Evolutionary conservation across 805 yeast genomes (phyloP).

Genomic region (Tetrapisispora arboricola): DNA sequence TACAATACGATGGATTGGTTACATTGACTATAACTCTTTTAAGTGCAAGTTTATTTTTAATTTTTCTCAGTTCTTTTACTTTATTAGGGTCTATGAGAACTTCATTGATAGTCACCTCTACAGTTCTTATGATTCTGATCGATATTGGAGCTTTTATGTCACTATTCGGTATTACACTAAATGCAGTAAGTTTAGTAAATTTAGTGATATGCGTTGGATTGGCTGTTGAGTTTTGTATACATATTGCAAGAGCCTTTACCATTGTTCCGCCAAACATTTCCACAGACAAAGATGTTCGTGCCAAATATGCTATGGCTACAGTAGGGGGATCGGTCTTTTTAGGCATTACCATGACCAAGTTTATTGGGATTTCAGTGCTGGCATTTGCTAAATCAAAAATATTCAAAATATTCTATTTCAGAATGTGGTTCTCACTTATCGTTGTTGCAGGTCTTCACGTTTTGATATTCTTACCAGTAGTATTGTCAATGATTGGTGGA

Average conservation of each 20-base stretch:
- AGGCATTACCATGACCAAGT: conserved; percentile 83
- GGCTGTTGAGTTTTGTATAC: conserved; percentile 89
- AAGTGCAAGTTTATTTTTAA: conserved; percentile 39
- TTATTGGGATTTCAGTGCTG: conserved; percentile 77
- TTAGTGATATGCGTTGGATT: conserved; percentile 86
- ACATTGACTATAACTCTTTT: conserved; percentile 47
- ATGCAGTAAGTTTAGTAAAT: conserved; percentile 85
- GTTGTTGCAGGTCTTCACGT: conserved; percentile 71
- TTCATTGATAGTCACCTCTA: conserved; percentile 44
- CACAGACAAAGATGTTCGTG: conserved; percentile 29
- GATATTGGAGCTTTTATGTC: conserved; percentile 78
- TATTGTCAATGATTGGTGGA: conserved; percentile 57
- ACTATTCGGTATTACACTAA: conserved; percentile 61
- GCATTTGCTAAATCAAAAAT: conserved; percentile 83
- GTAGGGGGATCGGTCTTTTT: conserved; percentile 88
- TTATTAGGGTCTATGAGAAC: conserved; percentile 60
- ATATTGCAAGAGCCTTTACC: conserved; percentile 71
- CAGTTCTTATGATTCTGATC: conserved; percentile 54
- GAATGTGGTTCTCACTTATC: conserved; percentile 87
- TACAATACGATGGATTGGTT: conserved; percentile 67
- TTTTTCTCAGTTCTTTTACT: conserved; percentile 43
- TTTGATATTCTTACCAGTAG: conserved; percentile 66
- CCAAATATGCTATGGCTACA: conserved; percentile 50
- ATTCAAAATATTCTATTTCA: conserved; percentile 82
- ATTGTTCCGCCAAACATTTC: conserved; percentile 29